phyloP scores from a whole-genome alignment of 2,329 filamentous ascomycete species.

The Dichotomopilus funicola region DNA sequence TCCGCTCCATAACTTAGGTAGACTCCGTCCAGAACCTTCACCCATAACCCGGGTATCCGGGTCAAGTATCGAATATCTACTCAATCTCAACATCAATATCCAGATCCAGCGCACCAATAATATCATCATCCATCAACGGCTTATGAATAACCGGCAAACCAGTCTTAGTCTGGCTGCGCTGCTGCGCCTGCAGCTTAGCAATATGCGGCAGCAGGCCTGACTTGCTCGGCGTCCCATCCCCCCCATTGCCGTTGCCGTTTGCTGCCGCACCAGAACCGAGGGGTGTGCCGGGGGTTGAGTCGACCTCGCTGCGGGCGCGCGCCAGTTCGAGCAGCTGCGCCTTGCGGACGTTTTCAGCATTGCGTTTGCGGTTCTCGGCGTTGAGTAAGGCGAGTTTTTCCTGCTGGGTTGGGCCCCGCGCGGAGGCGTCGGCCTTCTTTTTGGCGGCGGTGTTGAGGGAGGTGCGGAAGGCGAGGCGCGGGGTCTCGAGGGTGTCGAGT shows the following conservation, averaged over 20 bases:
- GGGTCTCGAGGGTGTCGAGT: conserved; percentile 56
- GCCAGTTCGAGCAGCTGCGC: conserved; percentile 78
- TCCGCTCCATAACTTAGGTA: too few species aligned
- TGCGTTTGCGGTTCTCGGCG: conserved; percentile 72
- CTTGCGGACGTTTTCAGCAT: conserved; percentile 83
- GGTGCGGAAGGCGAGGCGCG: conserved; percentile 69
- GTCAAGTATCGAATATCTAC: background rate
- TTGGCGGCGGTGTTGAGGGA: conserved; percentile 41
- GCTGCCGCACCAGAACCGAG: background rate
- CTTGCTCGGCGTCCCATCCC: conserved; percentile 36
- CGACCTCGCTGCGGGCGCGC: conserved; percentile 48
- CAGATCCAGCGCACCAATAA: conserved; percentile 81
- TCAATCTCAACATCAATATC: conserved; percentile 69
- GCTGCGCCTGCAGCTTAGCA: conserved; percentile 47
- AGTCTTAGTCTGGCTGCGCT: conserved; percentile 44
- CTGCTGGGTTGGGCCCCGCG: conserved; percentile 57
- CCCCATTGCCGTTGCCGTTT: conserved; percentile 18
- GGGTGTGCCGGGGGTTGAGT: conserved; percentile 34
- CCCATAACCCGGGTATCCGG: too few species aligned
- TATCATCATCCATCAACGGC: conserved; percentile 82
- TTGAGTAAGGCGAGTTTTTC: conserved; percentile 81
- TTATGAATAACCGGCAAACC: conserved; percentile 65
- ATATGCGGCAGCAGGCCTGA: conserved; percentile 41
- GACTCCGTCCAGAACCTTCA: too few species aligned
- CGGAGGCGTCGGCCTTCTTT: conserved; percentile 40